Base-by-base conservation (phyloP, 2,329 filamentous ascomycete genomes). In the Didymellaceae sp. region DNA sequence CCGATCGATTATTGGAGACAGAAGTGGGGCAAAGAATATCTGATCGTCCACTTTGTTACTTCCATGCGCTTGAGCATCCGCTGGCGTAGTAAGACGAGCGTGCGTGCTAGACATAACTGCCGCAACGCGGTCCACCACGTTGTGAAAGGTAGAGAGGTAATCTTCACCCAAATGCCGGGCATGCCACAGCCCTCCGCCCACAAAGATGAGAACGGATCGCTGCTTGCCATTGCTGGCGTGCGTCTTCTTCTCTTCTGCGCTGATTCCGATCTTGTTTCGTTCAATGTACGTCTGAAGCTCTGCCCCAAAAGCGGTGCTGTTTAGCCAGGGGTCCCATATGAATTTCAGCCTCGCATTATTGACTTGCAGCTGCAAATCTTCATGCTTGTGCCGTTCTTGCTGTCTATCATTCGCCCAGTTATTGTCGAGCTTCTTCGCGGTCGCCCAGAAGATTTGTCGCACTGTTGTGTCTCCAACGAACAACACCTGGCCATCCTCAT, bases 271-370 rank as follows among this genome's bases (percentile, higher is more conserved):
- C 16, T 56, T 54, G 14, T 56, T 52, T 21, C 48, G 42, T 3
- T 39, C 41, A 55, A 60, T 35, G 55, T 76, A 79, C 2, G 62
- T 61, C 21, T 67, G 61, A 32, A 84, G 58, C 38, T 80, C 75
- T 11, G 70, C 61, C 18, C 74, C 63, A 21, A 81, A 60, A 7
- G 61, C 59, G 0, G 78, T 77, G 21, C 78, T 76, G 64, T 87
- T 82, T 18, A 87, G 73, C 70, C 76, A 86, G 0, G 85, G 85
- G 66, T 88, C 84, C 83, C 83, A 87, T 9, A 85, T 66, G 55
- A 85, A 86, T 37, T 81, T 73, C 20, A 86, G 58, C 21, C 65
- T 75, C 2, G 82, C 74, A n/a, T 74, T 75, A 11, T 73, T 72
- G 1, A 75, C 74, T 5, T 71, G 67, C 46, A 81, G 77, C 4